Evolutionary conservation across 495 filamentous ascomycete genomes (phyloP).

Genomic region (Aspergillus leporis): DNA sequence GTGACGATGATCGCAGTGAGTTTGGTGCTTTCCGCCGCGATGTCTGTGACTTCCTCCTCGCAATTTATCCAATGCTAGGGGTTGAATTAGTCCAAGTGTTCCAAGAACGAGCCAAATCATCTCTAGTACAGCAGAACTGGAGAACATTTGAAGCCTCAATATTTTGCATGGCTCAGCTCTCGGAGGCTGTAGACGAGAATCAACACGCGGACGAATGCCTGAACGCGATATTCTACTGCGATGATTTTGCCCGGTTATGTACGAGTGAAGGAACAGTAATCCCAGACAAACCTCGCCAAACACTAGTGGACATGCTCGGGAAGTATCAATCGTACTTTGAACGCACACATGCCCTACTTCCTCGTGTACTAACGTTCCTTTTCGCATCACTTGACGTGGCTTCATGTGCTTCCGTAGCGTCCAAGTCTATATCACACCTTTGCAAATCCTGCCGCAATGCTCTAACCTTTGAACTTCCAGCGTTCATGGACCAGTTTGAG

Average conservation of each 20-base stretch:
- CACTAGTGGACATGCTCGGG: constrained; percentile 74
- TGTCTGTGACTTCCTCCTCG: constrained; percentile 75
- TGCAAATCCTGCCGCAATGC: constrained; percentile 77
- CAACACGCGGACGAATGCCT: constrained; percentile 65
- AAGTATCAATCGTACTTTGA: constrained; percentile 82
- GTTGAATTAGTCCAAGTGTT: constrained; percentile 68
- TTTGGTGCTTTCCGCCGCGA: constrained; percentile 81
- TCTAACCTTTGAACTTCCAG: constrained; percentile 67
- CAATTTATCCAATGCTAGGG: constrained; percentile 71
- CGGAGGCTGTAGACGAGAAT: constrained; percentile 73
- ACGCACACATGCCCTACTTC: constrained; percentile 66
- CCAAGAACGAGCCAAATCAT: constrained; percentile 59
- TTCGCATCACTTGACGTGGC: constrained; percentile 72
- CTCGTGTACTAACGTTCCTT: constrained; percentile 75
- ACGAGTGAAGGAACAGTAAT: constrained; percentile 48
- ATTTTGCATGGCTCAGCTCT: constrained; percentile 74
- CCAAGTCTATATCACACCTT: constrained; percentile 74
- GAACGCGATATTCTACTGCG: constrained; percentile 69
- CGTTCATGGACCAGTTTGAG: constrained; percentile 77
- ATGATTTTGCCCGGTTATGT: constrained; percentile 53
- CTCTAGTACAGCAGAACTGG: constrained; percentile 65
- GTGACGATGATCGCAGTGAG: constrained; percentile 65
- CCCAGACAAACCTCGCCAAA: constrained; percentile 71
- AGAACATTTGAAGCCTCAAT: constrained; percentile 75
- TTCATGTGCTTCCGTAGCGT: constrained; percentile 68